Conservation (phyloP, 1,139 yeast genomes). For the Yamadazyma spencermartinsiae region DNA sequence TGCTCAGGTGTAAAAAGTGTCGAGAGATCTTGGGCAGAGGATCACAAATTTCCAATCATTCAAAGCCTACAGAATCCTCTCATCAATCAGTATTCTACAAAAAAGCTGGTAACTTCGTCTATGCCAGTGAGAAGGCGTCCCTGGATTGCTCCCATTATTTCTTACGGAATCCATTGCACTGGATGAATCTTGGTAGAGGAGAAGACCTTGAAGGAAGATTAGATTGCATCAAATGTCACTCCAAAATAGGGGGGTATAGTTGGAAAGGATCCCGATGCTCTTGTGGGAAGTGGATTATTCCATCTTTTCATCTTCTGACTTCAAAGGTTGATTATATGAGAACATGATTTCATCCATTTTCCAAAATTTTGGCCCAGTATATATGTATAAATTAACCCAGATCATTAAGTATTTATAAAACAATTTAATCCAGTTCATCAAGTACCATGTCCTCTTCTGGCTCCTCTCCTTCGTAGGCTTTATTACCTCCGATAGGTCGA, state of each 20-base stretch:
- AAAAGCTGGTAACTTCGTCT: constrained; percentile 56
- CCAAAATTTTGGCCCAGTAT: no score
- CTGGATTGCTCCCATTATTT: constrained; percentile 73
- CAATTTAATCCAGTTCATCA: constrained; percentile 22
- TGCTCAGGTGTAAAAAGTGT: constrained; percentile 67
- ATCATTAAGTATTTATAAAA: constrained; percentile 2
- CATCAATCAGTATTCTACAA: constrained; percentile 64
- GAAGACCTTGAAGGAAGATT: constrained; percentile 83
- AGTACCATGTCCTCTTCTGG: constrained; percentile 46
- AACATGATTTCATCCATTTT: constrained; percentile 2
- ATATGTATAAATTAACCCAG: background rate
- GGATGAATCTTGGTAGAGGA: constrained; percentile 72
- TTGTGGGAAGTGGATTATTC: constrained; percentile 95
- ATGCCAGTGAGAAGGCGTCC: constrained; percentile 54
- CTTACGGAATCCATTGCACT: constrained; percentile 78
- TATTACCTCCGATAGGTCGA: constrained; percentile 6
- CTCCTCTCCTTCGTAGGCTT: constrained; percentile 11
- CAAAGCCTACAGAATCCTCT: constrained; percentile 58
- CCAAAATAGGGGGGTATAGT: constrained; percentile 85
- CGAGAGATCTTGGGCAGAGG: constrained; percentile 55
- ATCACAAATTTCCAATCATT: constrained; percentile 56
- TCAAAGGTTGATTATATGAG: constrained; percentile 67
- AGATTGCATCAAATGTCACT: constrained; percentile 65
- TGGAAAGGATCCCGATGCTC: constrained; percentile 97
- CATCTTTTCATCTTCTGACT: constrained; percentile 80